Base-by-base conservation (phyloP, 176 grass and related monocot genomes). In the Aechmea fasciata region DNA sequence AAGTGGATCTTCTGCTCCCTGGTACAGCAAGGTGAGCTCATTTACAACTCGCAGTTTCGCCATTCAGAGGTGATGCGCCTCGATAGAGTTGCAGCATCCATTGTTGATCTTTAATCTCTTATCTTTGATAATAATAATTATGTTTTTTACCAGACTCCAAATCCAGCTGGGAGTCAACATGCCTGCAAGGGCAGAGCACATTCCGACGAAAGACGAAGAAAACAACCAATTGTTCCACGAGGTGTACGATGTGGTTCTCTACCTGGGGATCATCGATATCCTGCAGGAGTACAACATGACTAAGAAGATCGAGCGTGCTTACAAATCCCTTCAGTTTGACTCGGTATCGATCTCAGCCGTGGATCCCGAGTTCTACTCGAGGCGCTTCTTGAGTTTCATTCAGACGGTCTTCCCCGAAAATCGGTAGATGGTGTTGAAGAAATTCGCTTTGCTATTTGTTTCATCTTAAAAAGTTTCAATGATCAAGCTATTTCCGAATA, bases 261-360 rank as follows among this genome's bases (percentile, higher is more conserved):
- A 99, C 80, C 77, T 99, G 15, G 95, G 95, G 20, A 99, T 99
- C 78, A 99, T 99, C n/a, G 95, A 94, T 77, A 99, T 99, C 65
- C 57, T 99, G 73, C 95, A 99, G 72, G 95, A 84, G 0, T 99
- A 99, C 72, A 88, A 99, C 79, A 93, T 94, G 75, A 48, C 82
- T 6, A 99, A 99, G 80, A 93, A 90, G 75, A 90, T 99, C 0
- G 95, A 99, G 76, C 95, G 85, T 73, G 90, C 95, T 7, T 88
- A 93, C 63, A 93, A 93, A 72, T 99, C 95, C n/a, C 82, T 94
- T 26, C 89, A 93, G 66, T 93, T 90, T 8, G 95, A 93, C 73
- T 90, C 90, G 1, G 19, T 90, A 2, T 94, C 90, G 0, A 99
- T 99, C 72, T 99, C 95, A 0, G 90, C 75, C 0, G 90, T 99